These are phyloP conservation scores for Paramecium pentaurelia DNA, from an alignment of 73 alveolate genomes.

Conservation along the genomic window DNA sequence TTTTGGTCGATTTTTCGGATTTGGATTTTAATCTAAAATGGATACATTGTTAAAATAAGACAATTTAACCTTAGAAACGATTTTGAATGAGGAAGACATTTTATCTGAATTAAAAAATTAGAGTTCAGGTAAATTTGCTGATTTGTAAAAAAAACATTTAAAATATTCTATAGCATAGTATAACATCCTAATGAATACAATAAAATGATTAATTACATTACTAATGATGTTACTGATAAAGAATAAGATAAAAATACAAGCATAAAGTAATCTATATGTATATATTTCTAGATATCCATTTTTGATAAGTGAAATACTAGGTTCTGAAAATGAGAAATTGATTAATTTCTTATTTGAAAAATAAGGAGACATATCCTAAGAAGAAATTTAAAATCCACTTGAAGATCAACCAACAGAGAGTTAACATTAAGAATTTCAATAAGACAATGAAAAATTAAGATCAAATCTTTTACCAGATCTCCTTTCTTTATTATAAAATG, in stretches of 20 bases:
- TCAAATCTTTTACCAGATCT: not conserved
- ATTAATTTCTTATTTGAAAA: slow-evolving; percentile 13
- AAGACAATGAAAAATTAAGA: not conserved
- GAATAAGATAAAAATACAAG: not conserved
- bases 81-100: slow-evolving; percentile 4
- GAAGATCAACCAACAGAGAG: not conserved
- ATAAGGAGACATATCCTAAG: not conserved
- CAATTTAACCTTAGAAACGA: not conserved
- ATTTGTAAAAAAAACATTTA: not conserved
- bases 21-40: not conserved
- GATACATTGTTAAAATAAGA: not conserved
- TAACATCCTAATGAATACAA: not conserved
- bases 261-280: not conserved
- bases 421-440: not conserved
- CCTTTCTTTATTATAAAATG: not conserved
- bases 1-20: slow-evolving; percentile 15
- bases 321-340: slow-evolving; percentile 24
- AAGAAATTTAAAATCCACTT: not conserved
- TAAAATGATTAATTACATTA: not conserved
- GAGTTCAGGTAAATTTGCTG: slow-evolving; percentile 23
- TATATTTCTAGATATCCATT: not conserved
- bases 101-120: not conserved
- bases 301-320: not conserved
- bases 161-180: not conserved
- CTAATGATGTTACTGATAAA: not conserved